Evolutionary conservation across 1,139 yeast genomes (phyloP).

Genomic region (Lodderomyces pseudojiufengensis): DNA sequence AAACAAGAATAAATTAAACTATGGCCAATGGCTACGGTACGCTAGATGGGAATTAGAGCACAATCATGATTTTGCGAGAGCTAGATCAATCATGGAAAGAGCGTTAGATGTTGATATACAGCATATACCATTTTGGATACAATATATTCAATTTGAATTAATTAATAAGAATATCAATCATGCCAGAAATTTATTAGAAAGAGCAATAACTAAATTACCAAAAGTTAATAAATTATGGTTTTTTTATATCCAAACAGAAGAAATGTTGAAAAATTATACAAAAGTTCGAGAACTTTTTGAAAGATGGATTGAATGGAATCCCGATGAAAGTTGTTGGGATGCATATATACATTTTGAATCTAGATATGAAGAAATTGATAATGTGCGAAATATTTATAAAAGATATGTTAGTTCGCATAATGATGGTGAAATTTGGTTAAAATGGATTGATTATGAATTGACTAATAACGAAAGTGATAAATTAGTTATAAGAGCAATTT

Average conservation of each 20-base stretch:
- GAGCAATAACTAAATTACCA: conserved; percentile 75
- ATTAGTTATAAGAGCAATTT: conserved; percentile 52
- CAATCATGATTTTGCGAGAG: conserved; percentile 63
- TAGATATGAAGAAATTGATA: conserved; percentile 57
- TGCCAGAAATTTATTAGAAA: conserved; percentile 78
- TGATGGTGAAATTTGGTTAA: conserved; percentile 56
- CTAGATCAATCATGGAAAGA: conserved; percentile 84
- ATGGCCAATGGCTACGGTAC: conserved; percentile 89
- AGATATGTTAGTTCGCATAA: conserved; percentile 57
- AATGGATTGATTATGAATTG: conserved; percentile 38
- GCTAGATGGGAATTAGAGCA: conserved; percentile 86
- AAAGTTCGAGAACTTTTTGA: conserved; percentile 68
- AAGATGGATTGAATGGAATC: conserved; percentile 79
- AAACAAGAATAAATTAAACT: conserved; percentile 74
- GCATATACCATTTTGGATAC: conserved; percentile 79
- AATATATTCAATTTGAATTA: conserved; percentile 77
- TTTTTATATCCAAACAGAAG: conserved; percentile 77
- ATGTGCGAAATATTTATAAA: conserved; percentile 56
- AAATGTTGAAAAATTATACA: conserved; percentile 60
- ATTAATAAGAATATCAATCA: conserved; percentile 73
- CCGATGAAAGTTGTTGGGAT: conserved; percentile 65
- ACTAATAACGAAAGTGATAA: conserved; percentile 15
- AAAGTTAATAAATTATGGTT: conserved; percentile 85
- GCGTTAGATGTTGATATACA: conserved; percentile 75
- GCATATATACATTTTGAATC: conserved; percentile 71